These are phyloP conservation scores for Hemileccinum impolitum DNA, from an alignment of 768 basidiomycete species.

Conservation along the genomic window DNA sequence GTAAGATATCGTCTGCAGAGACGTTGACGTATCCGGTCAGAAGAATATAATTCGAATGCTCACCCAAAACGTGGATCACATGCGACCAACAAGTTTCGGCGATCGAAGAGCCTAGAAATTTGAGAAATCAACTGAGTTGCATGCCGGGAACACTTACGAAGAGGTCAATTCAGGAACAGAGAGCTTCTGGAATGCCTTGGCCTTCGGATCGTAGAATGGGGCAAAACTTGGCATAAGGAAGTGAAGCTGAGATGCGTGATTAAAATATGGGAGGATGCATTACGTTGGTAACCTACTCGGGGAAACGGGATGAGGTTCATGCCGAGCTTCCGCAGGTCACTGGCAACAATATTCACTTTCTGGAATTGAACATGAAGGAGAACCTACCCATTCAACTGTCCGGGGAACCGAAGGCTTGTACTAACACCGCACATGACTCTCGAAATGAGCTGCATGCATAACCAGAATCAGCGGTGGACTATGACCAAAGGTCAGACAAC, in stretches of 20 bases:
- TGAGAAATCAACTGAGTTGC: background rate
- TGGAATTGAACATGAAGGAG: background rate
- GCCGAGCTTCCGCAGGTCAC: conserved; percentile 84
- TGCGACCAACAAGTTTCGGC: conserved; percentile 76
- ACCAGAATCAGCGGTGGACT: background rate
- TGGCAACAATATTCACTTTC: conserved; percentile 25
- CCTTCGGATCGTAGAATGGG: conserved; percentile 72
- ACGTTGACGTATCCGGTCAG: background rate
- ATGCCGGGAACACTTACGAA: conserved; percentile 46
- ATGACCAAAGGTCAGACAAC: conserved; percentile 10
- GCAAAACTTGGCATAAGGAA: conserved; percentile 97
- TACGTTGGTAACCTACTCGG: conserved; percentile 50
- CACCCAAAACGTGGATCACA: conserved; percentile 78
- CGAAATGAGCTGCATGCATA: conserved; percentile 56
- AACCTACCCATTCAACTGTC: conserved; percentile 81
- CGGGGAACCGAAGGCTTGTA: conserved; percentile 90
- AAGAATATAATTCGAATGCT: background rate
- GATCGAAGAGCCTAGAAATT: conserved; percentile 65
- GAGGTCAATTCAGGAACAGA: conserved; percentile 69
- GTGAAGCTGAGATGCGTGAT: conserved; percentile 60
- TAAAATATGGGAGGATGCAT: background rate
- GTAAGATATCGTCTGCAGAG: conserved; percentile 73
- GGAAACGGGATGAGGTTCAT: conserved; percentile 98
- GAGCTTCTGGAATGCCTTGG: conserved; percentile 55
- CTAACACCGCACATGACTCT: conserved; percentile 95